Conservation (phyloP, 305 asterid species). For the Rubia tinctorum region DNA sequence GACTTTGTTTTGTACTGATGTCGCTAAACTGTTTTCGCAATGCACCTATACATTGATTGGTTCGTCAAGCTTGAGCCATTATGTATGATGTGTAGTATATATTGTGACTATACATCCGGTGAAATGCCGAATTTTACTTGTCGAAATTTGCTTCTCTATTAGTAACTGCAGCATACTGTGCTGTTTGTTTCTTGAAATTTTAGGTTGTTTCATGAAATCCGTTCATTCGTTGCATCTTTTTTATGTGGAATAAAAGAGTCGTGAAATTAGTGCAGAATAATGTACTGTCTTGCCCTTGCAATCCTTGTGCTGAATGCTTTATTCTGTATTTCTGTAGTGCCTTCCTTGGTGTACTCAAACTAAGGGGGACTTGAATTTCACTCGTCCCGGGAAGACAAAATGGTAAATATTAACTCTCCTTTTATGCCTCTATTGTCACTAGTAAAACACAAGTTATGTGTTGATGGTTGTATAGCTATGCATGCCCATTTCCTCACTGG, state of each 20-base stretch:
- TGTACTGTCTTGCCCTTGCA: background rate
- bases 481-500: background rate
- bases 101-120: too few relatives aligned
- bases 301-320: background rate
- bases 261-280: background rate
- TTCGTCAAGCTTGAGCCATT: too few relatives aligned
- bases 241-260: too few relatives aligned
- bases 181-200: background rate
- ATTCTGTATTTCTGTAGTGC: conserved; percentile 23
- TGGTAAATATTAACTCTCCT: conserved; percentile 12
- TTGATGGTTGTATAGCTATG: background rate
- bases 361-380: conserved; percentile 7
- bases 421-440: background rate
- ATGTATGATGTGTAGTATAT: too few relatives aligned
- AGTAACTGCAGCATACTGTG: background rate
- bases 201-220: too few relatives aligned
- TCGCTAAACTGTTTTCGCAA: too few relatives aligned
- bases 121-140: too few relatives aligned
- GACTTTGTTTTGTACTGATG: too few relatives aligned
- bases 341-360: conserved; percentile 25
- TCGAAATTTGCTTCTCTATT: too few relatives aligned
- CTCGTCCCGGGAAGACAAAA: conserved; percentile 8
- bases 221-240: background rate
- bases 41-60: too few relatives aligned
- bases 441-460: background rate